Evolutionary conservation across 441 rosid genomes (phyloP).

Genomic region (Adansonia gregorii): DNA sequence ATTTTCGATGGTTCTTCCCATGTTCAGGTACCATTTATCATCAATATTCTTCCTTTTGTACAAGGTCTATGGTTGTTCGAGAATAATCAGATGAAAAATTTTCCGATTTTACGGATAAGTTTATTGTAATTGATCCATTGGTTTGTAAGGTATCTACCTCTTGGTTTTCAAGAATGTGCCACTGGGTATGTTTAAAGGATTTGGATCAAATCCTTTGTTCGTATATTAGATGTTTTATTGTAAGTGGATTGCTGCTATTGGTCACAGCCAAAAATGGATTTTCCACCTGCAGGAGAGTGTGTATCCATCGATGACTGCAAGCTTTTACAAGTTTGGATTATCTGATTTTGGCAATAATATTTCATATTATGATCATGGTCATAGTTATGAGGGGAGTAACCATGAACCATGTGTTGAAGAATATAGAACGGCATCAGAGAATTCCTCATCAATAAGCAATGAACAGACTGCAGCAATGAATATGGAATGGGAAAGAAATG

Average conservation of each 20-base stretch:
- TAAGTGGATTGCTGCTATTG: slow-evolving; percentile 10
- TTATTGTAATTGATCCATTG: not conserved
- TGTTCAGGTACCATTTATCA: slow-evolving; percentile 54
- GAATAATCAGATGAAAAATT: not conserved
- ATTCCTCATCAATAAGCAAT: slow-evolving; percentile 40
- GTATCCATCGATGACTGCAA: slow-evolving; percentile 51
- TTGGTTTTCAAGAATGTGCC: not conserved
- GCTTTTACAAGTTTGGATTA: slow-evolving; percentile 57
- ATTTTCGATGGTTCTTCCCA: slow-evolving; percentile 70
- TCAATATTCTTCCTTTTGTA: not conserved
- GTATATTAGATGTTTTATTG: not conserved
- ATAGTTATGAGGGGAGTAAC: slow-evolving; percentile 51
- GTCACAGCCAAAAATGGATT: slow-evolving; percentile 9
- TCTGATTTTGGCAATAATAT: slow-evolving; percentile 51
- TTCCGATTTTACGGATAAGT: not conserved
- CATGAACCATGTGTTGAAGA: slow-evolving; percentile 47
- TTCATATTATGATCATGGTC: slow-evolving; percentile 52
- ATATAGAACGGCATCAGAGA: slow-evolving; percentile 51
- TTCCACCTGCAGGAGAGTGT: slow-evolving; percentile 52
- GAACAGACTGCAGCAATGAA: slow-evolving; percentile 41
- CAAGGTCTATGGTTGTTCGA: not conserved
- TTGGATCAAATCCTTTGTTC: not conserved
- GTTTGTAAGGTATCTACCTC: not conserved
- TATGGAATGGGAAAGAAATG: slow-evolving; percentile 49
- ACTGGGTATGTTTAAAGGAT: not conserved